A percentile compares a stretch with the other conserved stretches of the same genome.
These are phyloP conservation scores for Fomitopsis schrenkii DNA, from an alignment of 1,284 basidiomycete genomes.

Conservation along the genomic window DNA sequence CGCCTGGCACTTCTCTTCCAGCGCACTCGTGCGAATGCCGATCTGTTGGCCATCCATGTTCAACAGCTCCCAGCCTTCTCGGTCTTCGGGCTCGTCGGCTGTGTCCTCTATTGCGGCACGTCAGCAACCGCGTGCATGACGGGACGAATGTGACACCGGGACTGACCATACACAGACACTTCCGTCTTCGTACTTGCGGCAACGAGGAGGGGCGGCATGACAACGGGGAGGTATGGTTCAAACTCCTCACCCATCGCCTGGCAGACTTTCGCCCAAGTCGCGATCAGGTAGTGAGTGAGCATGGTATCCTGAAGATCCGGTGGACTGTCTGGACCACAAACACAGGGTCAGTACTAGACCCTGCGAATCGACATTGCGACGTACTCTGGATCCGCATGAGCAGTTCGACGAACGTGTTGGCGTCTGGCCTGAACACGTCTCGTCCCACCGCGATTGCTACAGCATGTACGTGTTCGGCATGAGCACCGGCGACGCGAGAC, in stretches of 20 bases:
- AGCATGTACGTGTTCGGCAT: neutral
- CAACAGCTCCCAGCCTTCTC: slow-evolving; percentile 76
- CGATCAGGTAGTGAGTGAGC: slow-evolving; percentile 64
- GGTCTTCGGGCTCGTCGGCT: slow-evolving; percentile 42
- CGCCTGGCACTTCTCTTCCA: slow-evolving; percentile 85
- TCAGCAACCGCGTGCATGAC: neutral
- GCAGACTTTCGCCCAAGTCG: slow-evolving; percentile 82
- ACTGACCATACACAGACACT: slow-evolving; percentile 67
- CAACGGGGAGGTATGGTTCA: slow-evolving; percentile 77
- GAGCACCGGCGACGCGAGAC: neutral
- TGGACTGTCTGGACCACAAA: slow-evolving; percentile 46
- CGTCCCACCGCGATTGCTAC: slow-evolving; percentile 78
- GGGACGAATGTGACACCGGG: neutral
- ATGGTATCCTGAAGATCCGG: slow-evolving; percentile 63
- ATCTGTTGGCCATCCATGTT: slow-evolving; percentile 71
- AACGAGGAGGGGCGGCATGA: slow-evolving; percentile 75
- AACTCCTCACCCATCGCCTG: slow-evolving; percentile 79
- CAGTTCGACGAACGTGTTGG: slow-evolving; percentile 65
- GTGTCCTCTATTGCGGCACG: slow-evolving; percentile 41
- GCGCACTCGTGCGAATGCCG: slow-evolving; percentile 74
- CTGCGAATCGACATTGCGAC: slow-evolving; percentile 17
- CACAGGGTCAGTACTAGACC: neutral
- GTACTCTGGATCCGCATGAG: slow-evolving; percentile 77
- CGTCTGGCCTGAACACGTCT: slow-evolving; percentile 73
- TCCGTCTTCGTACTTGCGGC: slow-evolving; percentile 79